Evolutionary conservation across 2,329 filamentous ascomycete genomes (phyloP), one percentile per base, ranked within the genome.

Genomic region (Colletotrichum incanum): DNA sequence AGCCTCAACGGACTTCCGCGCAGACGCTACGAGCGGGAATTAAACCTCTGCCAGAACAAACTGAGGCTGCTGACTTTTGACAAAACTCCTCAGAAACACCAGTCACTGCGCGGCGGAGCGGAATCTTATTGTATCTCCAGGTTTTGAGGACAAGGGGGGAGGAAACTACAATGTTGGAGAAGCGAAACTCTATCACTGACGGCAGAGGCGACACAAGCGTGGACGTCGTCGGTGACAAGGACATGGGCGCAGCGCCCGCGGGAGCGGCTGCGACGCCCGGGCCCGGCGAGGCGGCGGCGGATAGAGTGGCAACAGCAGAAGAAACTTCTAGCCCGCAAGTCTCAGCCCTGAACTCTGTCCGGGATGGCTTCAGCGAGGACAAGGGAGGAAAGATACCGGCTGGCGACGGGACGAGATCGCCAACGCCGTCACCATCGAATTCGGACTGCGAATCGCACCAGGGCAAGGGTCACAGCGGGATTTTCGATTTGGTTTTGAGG

Each of bases 1-100:
- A 61, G 39, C 68, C 45, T 50, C 69, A 31, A 67, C 64, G 69
- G 58, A 72, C 58, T 52, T 23, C 65, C 65, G 65, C 50, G 28
- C 49, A 31, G 39, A 43, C 67, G 67, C 63, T 71, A 71, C 47
- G 23, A 31, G 20, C 20, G 20, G 23, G 12, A n/a, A 34, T 20
- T 9, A n/a, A 31, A 50, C 18, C 54, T 14, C n/a, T 1, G 39
- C 26, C 11, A 37, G 11, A 50, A 60, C n/a, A 50, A 45, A 31
- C 5, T 28, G 8, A 43, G 20, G 37, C 16, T 11, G 56, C 16
- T 5, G 56, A n/a, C 12, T 20, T 31, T 20, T 7, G 37, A n/a
- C 54, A 39, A 14, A 12, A 14, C 2, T 43, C 3, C 14, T 43
- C 26, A n/a, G n/a, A 56, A 39, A 56, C 20, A 26, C 6, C 20